Percentiles rank a stretch among this genome's conserved stretches.
phyloP scores from a whole-genome alignment of 2,329 filamentous ascomycete species.

The Dendryphion nanum region DNA sequence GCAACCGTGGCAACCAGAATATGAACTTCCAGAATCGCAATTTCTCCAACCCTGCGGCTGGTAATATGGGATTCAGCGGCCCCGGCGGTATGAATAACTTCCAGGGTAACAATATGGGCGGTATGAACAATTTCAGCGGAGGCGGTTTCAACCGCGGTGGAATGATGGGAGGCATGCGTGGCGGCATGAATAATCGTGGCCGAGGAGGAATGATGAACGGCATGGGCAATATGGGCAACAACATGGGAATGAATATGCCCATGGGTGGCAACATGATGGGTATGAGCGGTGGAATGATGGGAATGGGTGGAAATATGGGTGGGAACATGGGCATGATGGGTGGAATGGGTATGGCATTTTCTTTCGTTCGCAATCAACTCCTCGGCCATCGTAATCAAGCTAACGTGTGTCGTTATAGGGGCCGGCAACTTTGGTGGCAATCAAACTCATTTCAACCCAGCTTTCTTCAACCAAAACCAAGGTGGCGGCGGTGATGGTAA shows the following conservation, averaged over 20 bases:
- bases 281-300: slow-evolving; percentile 39
- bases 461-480: slow-evolving; percentile 61
- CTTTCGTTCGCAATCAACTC: not conserved
- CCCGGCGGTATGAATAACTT: slow-evolving; percentile 48
- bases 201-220: slow-evolving; percentile 38
- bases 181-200: slow-evolving; percentile 49
- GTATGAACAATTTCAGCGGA: slow-evolving; percentile 39
- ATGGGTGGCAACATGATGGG: slow-evolving; percentile 27
- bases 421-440: slow-evolving; percentile 60
- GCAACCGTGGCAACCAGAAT: slow-evolving; percentile 2
- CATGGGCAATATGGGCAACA: slow-evolving; percentile 39
- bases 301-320: slow-evolving; percentile 42
- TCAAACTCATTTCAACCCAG: slow-evolving; percentile 69
- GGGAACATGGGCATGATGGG: slow-evolving; percentile 54
- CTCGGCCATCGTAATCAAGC: not conserved
- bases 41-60: slow-evolving; percentile 30
- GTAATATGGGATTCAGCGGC: slow-evolving; percentile 45
- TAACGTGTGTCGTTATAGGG: slow-evolving; percentile 8
- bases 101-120: slow-evolving; percentile 31
- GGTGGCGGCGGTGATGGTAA: slow-evolving; percentile 52
- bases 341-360: slow-evolving; percentile 14
- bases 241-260: slow-evolving; percentile 32
- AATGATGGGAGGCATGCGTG: slow-evolving; percentile 36
- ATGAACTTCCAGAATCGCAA: slow-evolving; percentile 40
- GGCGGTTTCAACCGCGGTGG: slow-evolving; percentile 45